Conservation (phyloP, 768 basidiomycete genomes). For the Mycena venus region DNA sequence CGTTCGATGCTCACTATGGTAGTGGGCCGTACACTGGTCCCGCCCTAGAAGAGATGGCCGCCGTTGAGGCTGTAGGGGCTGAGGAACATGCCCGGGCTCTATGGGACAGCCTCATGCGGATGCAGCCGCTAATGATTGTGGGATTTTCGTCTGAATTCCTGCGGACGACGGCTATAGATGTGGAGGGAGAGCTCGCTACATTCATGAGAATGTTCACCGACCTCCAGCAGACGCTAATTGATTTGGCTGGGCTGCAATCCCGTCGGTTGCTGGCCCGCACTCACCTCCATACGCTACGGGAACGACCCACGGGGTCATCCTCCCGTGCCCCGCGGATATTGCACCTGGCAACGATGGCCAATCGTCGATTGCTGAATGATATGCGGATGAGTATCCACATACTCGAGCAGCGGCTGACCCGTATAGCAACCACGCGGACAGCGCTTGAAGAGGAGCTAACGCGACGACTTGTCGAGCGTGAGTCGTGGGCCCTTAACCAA, state of each 20-base stretch:
- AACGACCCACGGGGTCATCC: neutral
- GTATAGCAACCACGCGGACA: neutral
- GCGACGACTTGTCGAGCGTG: neutral
- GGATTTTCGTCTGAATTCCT: neutral
- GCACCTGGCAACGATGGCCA: neutral
- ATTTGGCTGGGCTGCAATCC: neutral
- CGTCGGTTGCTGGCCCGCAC: neutral
- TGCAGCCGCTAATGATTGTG: neutral
- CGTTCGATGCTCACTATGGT: neutral
- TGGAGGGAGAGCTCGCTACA: neutral
- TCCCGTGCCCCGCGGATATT: neutral
- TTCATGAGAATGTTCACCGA: neutral
- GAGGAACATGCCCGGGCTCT: neutral
- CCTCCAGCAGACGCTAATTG: neutral
- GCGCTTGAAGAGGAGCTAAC: neutral
- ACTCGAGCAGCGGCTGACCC: neutral
- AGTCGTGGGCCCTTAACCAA: too few relatives aligned
- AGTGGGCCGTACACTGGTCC: neutral
- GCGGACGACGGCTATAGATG: neutral
- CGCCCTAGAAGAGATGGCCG: rapidly evolving
- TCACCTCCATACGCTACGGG: neutral
- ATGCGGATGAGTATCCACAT: neutral
- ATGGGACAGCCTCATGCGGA: neutral
- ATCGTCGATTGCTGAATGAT: neutral
- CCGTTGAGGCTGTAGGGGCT: neutral